Percentiles rank a stretch among this genome's conserved stretches.
Evolutionary conservation across 257 asterid species (phyloP).

Genomic region (Solanum tarapatanum): DNA sequence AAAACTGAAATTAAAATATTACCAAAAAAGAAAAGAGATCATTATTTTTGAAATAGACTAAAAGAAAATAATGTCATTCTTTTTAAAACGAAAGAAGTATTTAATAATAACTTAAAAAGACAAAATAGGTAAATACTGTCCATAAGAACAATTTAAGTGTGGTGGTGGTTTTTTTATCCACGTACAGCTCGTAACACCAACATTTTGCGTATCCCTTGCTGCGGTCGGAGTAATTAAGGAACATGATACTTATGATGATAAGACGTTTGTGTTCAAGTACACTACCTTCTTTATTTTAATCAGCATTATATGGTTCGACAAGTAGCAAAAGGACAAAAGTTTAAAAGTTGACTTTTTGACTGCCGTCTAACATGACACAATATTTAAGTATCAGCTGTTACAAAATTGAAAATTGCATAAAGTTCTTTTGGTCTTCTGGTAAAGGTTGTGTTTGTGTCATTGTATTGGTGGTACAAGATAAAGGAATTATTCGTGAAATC

Average conservation of each 20-base stretch:
- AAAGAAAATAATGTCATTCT: accelerated
- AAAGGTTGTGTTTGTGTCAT: not conserved
- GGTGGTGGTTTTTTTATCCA: not conserved
- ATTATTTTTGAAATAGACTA: too few relatives aligned
- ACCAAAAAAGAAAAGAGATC: too few relatives aligned
- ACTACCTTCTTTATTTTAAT: too few relatives aligned
- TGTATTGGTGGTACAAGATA: too few relatives aligned
- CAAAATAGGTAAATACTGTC: not conserved
- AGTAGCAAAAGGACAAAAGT: not conserved
- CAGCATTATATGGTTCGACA: not conserved
- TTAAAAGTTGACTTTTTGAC: not conserved
- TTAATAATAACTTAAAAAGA: too few relatives aligned
- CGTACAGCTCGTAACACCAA: not conserved
- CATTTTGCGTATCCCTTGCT: too few relatives aligned
- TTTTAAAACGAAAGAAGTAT: accelerated
- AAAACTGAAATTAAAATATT: too few relatives aligned
- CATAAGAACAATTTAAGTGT: not conserved
- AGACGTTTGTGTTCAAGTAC: not conserved
- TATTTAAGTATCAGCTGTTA: not conserved
- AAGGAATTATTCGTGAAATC: too few relatives aligned
- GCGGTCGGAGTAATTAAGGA: too few relatives aligned
- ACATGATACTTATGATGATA: not conserved
- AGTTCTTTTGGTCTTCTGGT: not conserved
- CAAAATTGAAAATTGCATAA: not conserved
- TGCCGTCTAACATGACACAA: not conserved